phyloP scores from a whole-genome alignment of 495 filamentous ascomycete genomes.

The Aspergillus bertholletiae region DNA sequence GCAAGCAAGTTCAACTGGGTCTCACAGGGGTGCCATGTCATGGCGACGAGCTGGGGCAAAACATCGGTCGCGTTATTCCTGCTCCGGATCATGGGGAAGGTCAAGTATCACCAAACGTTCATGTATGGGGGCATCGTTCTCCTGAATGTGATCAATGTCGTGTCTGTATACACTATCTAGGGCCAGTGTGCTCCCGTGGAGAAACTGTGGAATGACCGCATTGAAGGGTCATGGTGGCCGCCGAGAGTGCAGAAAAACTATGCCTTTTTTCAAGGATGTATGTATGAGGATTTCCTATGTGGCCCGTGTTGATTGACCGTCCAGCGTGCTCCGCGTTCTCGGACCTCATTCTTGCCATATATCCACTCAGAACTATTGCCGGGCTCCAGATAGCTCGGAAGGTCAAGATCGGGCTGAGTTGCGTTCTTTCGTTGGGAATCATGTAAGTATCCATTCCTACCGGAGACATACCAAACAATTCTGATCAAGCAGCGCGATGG shows the following conservation, averaged over 20 bases:
- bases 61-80: constrained; percentile 11
- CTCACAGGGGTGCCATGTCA: constrained; percentile 14
- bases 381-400: constrained; percentile 8
- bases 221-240: constrained; percentile 8
- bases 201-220: constrained; percentile 1
- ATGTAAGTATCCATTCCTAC: neutral
- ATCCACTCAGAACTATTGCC: constrained; percentile 10
- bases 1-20: constrained; percentile 8
- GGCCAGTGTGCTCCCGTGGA: constrained; percentile 8
- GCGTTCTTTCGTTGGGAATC: constrained; percentile 11
- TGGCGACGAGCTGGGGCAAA: constrained; percentile 15
- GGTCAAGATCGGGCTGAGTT: constrained; percentile 8
- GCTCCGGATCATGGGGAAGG: constrained; percentile 9
- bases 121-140: constrained; percentile 5
- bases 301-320: neutral
- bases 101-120: constrained; percentile 3
- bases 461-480: neutral
- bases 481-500: constrained; percentile 7
- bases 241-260: constrained; percentile 7
- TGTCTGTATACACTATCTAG: constrained; percentile 9
- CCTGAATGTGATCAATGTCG: constrained; percentile 3
- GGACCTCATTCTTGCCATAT: constrained; percentile 11
- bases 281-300: neutral
- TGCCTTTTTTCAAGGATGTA: constrained; percentile 11
- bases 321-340: constrained; percentile 6